These are phyloP conservation scores for Lecanicillium sp. DNA, from an alignment of 2,329 filamentous ascomycete genomes.

Conservation along the genomic window DNA sequence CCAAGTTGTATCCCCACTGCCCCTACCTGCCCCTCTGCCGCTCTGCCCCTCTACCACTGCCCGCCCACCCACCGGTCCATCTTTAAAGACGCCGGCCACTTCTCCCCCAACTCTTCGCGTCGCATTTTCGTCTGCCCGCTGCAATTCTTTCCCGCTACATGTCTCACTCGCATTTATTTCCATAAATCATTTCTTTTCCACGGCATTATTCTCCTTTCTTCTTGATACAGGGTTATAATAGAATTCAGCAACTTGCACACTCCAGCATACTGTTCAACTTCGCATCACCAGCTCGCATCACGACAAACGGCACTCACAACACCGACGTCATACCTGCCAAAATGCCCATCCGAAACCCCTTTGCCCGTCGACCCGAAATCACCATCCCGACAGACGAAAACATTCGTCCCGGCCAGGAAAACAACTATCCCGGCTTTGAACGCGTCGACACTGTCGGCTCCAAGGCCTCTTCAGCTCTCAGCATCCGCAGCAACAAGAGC, in stretches of 20 bases:
- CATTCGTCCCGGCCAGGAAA: constrained; percentile 34
- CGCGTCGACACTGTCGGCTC: constrained; percentile 57
- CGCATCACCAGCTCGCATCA: neutral
- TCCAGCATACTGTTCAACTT: neutral
- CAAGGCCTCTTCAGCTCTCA: constrained; percentile 56
- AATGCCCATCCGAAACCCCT: constrained; percentile 71
- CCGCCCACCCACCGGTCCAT: too few relatives aligned
- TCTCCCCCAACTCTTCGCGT: too few relatives aligned
- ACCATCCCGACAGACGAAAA: constrained; percentile 47
- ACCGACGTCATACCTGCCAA: constrained; percentile 17
- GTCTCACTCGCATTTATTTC: neutral
- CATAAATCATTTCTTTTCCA: neutral
- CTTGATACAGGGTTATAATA: neutral
- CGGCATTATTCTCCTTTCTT: neutral
- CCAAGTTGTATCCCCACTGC: too few relatives aligned
- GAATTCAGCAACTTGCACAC: neutral
- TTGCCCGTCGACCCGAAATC: constrained; percentile 52
- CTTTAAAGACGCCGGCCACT: too few relatives aligned
- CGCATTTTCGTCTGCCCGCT: constrained; percentile 5
- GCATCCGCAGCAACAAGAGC: constrained; percentile 54
- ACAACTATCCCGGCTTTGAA: constrained; percentile 44
- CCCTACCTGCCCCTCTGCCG: too few relatives aligned
- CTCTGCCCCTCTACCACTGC: too few relatives aligned
- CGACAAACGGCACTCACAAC: neutral
- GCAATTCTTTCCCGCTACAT: neutral